Conservation (phyloP, 805 yeast genomes). For the Saturnispora zaruensis region DNA sequence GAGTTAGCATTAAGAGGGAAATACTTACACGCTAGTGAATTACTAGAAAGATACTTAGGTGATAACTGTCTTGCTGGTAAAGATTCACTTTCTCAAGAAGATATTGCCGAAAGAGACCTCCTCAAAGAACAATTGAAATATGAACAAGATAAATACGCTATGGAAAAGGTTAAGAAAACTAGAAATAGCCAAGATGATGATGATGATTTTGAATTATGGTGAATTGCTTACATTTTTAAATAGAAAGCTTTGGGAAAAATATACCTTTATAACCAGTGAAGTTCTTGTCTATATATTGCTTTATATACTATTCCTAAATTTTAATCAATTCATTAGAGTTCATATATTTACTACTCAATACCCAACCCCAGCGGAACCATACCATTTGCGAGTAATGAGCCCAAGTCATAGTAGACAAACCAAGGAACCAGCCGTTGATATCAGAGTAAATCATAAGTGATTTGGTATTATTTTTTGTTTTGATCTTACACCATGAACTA, state of each 20-base stretch:
- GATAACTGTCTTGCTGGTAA: conserved; percentile 16
- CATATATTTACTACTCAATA: conserved; percentile 66
- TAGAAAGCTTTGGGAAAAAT: not conserved
- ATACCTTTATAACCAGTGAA: not conserved
- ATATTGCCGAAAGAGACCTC: not conserved
- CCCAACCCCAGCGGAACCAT: conserved; percentile 92
- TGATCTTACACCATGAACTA: not conserved
- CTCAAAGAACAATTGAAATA: conserved; percentile 14
- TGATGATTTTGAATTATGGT: conserved; percentile 26
- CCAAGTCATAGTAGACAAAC: conserved; percentile 63
- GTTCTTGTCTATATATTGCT: not conserved
- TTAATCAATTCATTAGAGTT: conserved; percentile 57
- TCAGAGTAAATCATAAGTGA: conserved; percentile 34
- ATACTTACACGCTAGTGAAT: conserved; percentile 23
- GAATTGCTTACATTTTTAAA: not conserved
- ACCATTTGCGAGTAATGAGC: conserved; percentile 89
- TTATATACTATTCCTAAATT: conserved; percentile 6
- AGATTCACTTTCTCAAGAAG: conserved; percentile 10
- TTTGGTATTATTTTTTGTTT: not conserved
- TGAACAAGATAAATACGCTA: conserved; percentile 16
- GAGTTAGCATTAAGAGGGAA: conserved; percentile 16
- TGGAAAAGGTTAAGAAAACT: conserved; percentile 12
- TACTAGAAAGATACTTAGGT: conserved; percentile 23
- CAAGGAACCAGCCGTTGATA: conserved; percentile 32
- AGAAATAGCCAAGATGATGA: conserved; percentile 19